Evolutionary conservation across 202 grass and related monocot species (phyloP).

Genomic region (Saccharum hybrid): DNA sequence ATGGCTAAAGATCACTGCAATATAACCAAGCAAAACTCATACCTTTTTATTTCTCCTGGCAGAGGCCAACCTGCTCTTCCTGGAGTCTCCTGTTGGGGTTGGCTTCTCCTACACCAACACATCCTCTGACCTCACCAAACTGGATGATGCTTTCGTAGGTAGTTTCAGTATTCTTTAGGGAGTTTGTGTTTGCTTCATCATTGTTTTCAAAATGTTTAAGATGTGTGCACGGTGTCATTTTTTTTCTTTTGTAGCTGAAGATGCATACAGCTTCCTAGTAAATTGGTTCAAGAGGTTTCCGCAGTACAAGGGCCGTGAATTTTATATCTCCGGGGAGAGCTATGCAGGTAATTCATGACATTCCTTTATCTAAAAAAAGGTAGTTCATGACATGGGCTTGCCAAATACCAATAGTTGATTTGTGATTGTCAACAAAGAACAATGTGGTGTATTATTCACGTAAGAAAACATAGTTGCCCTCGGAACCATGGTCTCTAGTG

Average conservation of each 20-base stretch:
- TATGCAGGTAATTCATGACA: slow-evolving; percentile 68
- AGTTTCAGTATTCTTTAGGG: slow-evolving; percentile 35
- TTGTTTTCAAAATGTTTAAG: not conserved
- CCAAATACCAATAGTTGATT: not conserved
- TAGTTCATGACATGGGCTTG: slow-evolving; percentile 29
- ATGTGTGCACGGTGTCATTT: not conserved
- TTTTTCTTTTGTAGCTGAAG: slow-evolving; percentile 59
- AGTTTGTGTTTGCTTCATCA: not conserved
- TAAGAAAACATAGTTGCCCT: not conserved
- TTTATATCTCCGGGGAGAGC: slow-evolving; percentile 91
- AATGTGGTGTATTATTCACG: not conserved
- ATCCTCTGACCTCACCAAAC: slow-evolving; percentile 67
- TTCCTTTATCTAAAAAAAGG: slow-evolving; percentile 35
- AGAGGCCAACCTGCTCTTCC: slow-evolving; percentile 94
- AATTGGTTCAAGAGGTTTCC: slow-evolving; percentile 85
- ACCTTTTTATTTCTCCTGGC: slow-evolving; percentile 13
- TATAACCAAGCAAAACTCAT: not conserved
- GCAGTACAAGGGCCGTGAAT: slow-evolving; percentile 61
- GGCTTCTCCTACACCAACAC: slow-evolving; percentile 95
- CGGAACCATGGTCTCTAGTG: not conserved
- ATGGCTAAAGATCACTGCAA: not conserved
- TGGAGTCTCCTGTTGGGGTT: slow-evolving; percentile 89
- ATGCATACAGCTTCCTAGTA: slow-evolving; percentile 78
- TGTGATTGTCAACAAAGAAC: not conserved
- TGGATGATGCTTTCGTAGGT: slow-evolving; percentile 80